A percentile compares a stretch with the other conserved stretches of the same genome.
Conservation (phyloP, 768 basidiomycete genomes). For the Leccinum variicolor region DNA sequence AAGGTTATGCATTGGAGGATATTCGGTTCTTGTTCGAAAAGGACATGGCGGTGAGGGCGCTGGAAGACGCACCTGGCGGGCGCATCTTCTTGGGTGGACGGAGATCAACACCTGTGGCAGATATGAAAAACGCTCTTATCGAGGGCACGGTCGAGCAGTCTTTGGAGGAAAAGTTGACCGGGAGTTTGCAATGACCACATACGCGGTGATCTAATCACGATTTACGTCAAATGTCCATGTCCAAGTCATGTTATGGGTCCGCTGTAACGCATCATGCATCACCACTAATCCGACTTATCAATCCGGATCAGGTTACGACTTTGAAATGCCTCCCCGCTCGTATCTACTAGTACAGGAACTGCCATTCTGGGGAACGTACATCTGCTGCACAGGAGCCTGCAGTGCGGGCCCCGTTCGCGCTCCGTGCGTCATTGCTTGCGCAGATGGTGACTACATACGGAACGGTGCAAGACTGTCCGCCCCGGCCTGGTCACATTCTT, state of each 20-base stretch:
- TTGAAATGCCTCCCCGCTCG: slow-evolving; percentile 4
- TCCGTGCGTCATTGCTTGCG: too few relatives aligned
- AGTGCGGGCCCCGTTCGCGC: slow-evolving; percentile 43
- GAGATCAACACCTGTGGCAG: slow-evolving; percentile 26
- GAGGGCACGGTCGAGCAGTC: neutral
- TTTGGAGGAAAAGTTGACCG: neutral
- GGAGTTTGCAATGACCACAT: neutral
- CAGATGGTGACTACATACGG: too few relatives aligned
- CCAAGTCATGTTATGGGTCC: too few relatives aligned
- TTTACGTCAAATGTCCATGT: neutral
- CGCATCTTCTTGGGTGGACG: slow-evolving; percentile 27
- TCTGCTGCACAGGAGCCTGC: slow-evolving; percentile 37
- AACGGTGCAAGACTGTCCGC: neutral
- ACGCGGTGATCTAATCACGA: neutral
- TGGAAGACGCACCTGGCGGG: slow-evolving; percentile 35
- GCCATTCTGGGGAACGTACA: slow-evolving; percentile 11
- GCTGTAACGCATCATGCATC: too few relatives aligned
- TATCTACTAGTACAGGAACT: neutral
- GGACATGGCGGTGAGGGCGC: slow-evolving; percentile 29
- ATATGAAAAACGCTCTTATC: neutral
- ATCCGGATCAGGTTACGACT: neutral
- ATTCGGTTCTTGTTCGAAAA: slow-evolving; percentile 37
- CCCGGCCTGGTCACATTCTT: neutral
- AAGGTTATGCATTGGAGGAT: slow-evolving; percentile 37
- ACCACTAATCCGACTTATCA: too few relatives aligned